These are phyloP conservation scores for Dactylellina haptotyla DNA, from an alignment of 2,329 filamentous ascomycete genomes.

Conservation along the genomic window DNA sequence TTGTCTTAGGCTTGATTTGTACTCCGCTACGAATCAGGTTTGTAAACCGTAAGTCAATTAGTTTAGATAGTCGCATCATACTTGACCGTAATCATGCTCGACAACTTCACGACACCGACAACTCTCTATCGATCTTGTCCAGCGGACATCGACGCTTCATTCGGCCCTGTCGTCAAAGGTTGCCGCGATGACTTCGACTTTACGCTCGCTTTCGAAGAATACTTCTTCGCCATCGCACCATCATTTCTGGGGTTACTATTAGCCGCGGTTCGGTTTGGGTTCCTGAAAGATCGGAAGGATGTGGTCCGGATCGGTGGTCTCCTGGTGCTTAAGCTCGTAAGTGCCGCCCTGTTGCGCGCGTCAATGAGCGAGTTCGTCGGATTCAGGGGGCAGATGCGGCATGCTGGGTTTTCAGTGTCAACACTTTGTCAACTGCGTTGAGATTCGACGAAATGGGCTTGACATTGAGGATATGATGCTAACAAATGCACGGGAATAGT, in stretches of 20 bases:
- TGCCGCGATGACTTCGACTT: constrained; percentile 42
- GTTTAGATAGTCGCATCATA: constrained; percentile 13
- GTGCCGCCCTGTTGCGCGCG: background rate
- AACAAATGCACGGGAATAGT: background rate
- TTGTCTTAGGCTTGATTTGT: constrained; percentile 19
- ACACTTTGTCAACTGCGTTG: background rate
- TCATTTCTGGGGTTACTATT: constrained; percentile 20
- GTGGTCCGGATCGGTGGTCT: constrained; percentile 5
- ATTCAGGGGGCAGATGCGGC: background rate
- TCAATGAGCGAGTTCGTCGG: too few relatives aligned
- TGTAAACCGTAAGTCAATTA: constrained; percentile 30
- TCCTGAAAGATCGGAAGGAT: constrained; percentile 10
- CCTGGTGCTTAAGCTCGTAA: constrained; percentile 23
- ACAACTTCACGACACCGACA: background rate
- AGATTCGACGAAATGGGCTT: background rate
- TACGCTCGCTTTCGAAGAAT: constrained; percentile 41
- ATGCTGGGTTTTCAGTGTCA: constrained; percentile 15
- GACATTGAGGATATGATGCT: background rate
- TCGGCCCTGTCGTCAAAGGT: constrained; percentile 26
- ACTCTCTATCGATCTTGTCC: constrained; percentile 2
- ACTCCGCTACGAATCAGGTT: constrained; percentile 2
- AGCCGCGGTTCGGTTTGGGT: background rate
- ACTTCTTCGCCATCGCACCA: constrained; percentile 31
- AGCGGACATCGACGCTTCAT: constrained; percentile 8
- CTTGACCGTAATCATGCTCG: constrained; percentile 4